A percentile compares a stretch with the other conserved stretches of the same genome.
These are phyloP conservation scores for Gloeophyllum trabeum DNA, from an alignment of 768 basidiomycete species.

Conservation along the genomic window DNA sequence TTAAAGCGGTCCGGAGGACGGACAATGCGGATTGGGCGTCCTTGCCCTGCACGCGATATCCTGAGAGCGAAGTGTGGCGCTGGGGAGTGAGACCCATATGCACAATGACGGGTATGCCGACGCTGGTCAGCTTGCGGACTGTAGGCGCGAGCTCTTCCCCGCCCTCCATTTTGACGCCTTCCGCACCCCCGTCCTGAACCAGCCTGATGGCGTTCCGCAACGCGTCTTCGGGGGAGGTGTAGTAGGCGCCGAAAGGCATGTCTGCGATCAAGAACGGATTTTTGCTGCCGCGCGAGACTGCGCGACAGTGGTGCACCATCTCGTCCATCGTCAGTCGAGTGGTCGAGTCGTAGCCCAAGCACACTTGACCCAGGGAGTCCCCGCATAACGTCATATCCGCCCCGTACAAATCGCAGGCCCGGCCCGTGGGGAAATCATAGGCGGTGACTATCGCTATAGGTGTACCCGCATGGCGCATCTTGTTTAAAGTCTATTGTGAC, in stretches of 20 bases:
- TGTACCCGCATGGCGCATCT: slow-evolving; percentile 39
- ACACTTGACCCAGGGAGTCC: slow-evolving; percentile 94
- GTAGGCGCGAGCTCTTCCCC: slow-evolving; percentile 66
- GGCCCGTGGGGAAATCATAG: slow-evolving; percentile 90
- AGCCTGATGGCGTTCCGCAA: slow-evolving; percentile 69
- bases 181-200: slow-evolving; percentile 77
- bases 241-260: slow-evolving; percentile 92
- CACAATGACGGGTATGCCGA: slow-evolving; percentile 91
- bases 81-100: slow-evolving; percentile 92
- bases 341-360: slow-evolving; percentile 80
- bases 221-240: slow-evolving; percentile 51
- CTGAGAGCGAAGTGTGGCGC: slow-evolving; percentile 69
- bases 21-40: slow-evolving; percentile 49
- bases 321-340: slow-evolving; percentile 81
- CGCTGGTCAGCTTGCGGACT: slow-evolving; percentile 54
- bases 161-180: slow-evolving; percentile 91
- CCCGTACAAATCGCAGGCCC: slow-evolving; percentile 43
- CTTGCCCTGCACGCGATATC: slow-evolving; percentile 86
- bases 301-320: slow-evolving; percentile 87
- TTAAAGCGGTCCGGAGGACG: slow-evolving; percentile 53
- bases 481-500: slow-evolving; percentile 71
- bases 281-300: slow-evolving; percentile 77
- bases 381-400: slow-evolving; percentile 91
- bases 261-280: slow-evolving; percentile 85
- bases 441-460: slow-evolving; percentile 93